These are phyloP conservation scores for Entrophospora sp. DNA, from an alignment of 192 early-diverging fungal species.

Conservation along the genomic window DNA sequence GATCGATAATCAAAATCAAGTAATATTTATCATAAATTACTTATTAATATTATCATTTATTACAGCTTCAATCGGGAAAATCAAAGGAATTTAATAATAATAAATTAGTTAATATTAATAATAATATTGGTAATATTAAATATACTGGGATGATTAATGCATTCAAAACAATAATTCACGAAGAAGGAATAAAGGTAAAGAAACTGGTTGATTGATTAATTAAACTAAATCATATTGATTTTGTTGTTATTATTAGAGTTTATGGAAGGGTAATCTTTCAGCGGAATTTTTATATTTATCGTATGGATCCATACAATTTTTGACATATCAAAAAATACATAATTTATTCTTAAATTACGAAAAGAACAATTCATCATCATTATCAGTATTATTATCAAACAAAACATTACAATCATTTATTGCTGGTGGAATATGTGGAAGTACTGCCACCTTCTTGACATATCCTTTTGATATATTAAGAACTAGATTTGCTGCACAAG, in stretches of 20 bases:
- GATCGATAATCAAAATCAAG: background rate
- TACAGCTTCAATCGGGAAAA: constrained; percentile 26
- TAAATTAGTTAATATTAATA: too few relatives aligned
- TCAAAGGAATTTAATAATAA: too few relatives aligned
- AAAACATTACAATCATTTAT: constrained; percentile 49
- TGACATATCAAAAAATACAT: constrained; percentile 57
- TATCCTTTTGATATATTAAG: constrained; percentile 96
- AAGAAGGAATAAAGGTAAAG: constrained; percentile 73
- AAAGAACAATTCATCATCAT: too few relatives aligned
- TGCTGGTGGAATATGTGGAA: constrained; percentile 71
- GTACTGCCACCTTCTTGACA: constrained; percentile 66
- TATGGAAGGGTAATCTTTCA: constrained; percentile 92
- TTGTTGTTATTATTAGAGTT: constrained; percentile 37
- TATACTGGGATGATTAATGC: constrained; percentile 59
- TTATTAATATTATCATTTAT: background rate
- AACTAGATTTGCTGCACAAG: constrained; percentile 87
- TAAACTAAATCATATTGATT: too few relatives aligned
- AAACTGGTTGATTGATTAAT: too few relatives aligned
- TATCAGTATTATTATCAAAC: too few relatives aligned
- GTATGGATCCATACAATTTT: constrained; percentile 85
- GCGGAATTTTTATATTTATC: constrained; percentile 89
- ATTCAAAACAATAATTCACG: constrained; percentile 56
- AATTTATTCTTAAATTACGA: constrained; percentile 22
- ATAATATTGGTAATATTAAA: too few relatives aligned
- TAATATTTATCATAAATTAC: background rate